These are phyloP conservation scores for Pichia eremophila DNA, from an alignment of 805 yeast genomes.

Conservation along the genomic window DNA sequence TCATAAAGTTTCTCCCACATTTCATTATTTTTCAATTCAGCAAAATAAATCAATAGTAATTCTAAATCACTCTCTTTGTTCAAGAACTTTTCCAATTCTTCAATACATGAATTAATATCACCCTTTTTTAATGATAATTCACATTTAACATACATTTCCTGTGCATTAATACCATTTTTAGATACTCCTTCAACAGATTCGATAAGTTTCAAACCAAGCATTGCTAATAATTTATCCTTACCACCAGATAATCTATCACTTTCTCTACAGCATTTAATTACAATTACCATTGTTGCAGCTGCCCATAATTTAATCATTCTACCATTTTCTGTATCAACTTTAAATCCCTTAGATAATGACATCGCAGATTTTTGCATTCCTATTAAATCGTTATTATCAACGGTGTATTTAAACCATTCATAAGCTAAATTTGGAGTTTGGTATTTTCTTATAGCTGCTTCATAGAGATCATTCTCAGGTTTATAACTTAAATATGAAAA, in stretches of 20 bases:
- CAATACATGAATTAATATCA: conserved; percentile 28
- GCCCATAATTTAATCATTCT: conserved; percentile 42
- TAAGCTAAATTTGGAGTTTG: conserved; percentile 38
- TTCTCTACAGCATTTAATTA: conserved; percentile 24
- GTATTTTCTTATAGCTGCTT: conserved; percentile 47
- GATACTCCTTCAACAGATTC: conserved; percentile 19
- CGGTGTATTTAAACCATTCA: conserved; percentile 50
- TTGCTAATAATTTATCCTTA: conserved; percentile 45
- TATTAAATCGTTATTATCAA: conserved; percentile 37
- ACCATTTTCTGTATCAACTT: conserved; percentile 15
- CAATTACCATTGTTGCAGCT: conserved; percentile 43
- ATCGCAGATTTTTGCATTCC: conserved; percentile 49
- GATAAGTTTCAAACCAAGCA: conserved; percentile 50
- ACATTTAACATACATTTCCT: conserved; percentile 56
- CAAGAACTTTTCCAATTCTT: conserved; percentile 24
- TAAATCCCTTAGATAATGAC: conserved; percentile 26
- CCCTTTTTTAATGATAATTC: conserved; percentile 34
- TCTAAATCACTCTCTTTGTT: conserved; percentile 47
- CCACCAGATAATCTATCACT: conserved; percentile 27
- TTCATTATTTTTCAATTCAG: conserved; percentile 33
- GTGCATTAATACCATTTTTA: conserved; percentile 39
- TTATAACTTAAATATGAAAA: conserved; percentile 31
- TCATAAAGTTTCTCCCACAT: conserved; percentile 36
- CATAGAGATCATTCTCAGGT: conserved; percentile 40
- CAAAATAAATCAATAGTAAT: conserved; percentile 45